Evolutionary conservation across 208 protist species (phyloP), one percentile per base, ranked within the genome.

Genomic region (Wallacemonas sp.): DNA sequence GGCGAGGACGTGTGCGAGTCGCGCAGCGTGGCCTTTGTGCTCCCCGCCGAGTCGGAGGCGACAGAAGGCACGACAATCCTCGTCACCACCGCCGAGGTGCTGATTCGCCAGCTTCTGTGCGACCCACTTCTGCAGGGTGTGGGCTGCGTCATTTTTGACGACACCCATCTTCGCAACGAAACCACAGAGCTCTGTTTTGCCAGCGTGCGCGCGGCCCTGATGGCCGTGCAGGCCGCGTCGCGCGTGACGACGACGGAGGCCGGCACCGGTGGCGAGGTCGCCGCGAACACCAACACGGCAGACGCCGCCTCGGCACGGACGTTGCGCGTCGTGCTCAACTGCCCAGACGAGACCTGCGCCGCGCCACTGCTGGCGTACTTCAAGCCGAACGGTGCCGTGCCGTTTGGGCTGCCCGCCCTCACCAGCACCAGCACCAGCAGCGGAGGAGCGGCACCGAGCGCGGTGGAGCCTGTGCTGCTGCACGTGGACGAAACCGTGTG

Each of bases 401-500:
- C 61, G 0, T 45, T 65, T 11, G 16, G 20, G 16, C 62, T 67
- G 20, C 29, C 62, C n/a, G 7, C 52, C 20, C 25, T 14, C 42
- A 50, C 38, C 50, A 20, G 50, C 57, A 20, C 22, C 36, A 20
- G 36, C 18, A 5, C 22, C 11, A 22, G n/a, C n/a, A n/a, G n/a
- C n/a, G n/a, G n/a, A n/a, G n/a, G n/a, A n/a, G 64, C 49, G 36
- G 29, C 29, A 7, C 5, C 50, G 48, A 16, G 4, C 11, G 12
- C 32, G 1, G 32, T 7, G 46, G 48, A 14, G n/a, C 33, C 65
- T 8, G 62, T 64, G 25, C 75, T 90, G 16, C 44, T 94, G 22
- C 82, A 93, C 64, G 69, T 94, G 29, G 88, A 96, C 41, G 91
- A 96, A 54, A 82, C 86, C 1, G 77, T 94, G 36, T 81, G 92